Evolutionary conservation across 2,329 filamentous ascomycete genomes (phyloP), one percentile per base, ranked within the genome.

Genomic region (Aureobasidium pullulans): DNA sequence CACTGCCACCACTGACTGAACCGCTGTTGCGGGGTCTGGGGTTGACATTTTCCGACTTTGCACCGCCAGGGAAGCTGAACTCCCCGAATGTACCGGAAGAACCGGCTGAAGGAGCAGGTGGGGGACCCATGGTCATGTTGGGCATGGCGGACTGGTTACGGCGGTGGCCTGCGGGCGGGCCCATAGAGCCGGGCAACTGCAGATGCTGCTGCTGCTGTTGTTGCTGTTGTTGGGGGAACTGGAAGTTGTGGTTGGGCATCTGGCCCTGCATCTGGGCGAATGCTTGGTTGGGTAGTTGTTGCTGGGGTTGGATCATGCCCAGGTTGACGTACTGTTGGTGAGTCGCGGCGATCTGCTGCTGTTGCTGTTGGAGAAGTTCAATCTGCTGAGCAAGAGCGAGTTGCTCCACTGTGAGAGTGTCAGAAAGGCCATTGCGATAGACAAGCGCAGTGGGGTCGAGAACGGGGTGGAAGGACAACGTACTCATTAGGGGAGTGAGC

Each of bases 271-370:
- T 79, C 70, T 86, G 87, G 77, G 87, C 88, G 79, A 89, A 94
- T 63, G 80, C 80, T 68, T 81, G 82, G 66, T 84, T 85, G 66
- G 84, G 85, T 61, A 96, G 80, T 66, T 85, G 83, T 77, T 96
- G 93, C 69, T 89, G 88, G 57, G 89, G 87, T 66, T 88, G 87
- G 69, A 97, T 86, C 83, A 97, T 91, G 73, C 90, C 90, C 89
- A 96, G 92, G 75, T 94, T 96, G 69, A 96, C 88, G 79, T 96
- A 96, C 77, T 97, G 93, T 77, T 96, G 92, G 71, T 96, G 91
- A 64, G 90, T 94, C 68, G 90, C 90, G 76, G 95, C 90, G 71
- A 97, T 95, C 73, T 96, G 92, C 75, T 97, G 92, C 74, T 97
- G 94, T 75, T 97, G 94, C 74, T 96, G 91, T 79, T 97, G 93